These are phyloP conservation scores for Fusarium fujikuroi DNA, from an alignment of 2,329 filamentous ascomycete species.

Conservation along the genomic window DNA sequence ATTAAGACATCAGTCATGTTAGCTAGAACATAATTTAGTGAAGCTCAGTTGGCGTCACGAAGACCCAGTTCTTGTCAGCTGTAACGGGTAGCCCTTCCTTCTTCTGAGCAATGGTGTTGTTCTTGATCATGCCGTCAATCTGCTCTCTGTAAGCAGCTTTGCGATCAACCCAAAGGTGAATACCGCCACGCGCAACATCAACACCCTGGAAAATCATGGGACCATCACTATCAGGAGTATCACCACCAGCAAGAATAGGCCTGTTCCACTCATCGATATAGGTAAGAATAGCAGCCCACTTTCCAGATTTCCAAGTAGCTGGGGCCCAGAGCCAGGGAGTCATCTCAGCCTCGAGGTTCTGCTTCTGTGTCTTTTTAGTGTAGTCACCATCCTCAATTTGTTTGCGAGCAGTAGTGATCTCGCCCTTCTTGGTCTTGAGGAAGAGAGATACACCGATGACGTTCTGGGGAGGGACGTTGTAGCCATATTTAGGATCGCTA, in stretches of 20 bases:
- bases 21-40: constrained; percentile 1
- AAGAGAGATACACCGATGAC: constrained; percentile 56
- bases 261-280: constrained; percentile 57
- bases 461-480: constrained; percentile 57
- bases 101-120: constrained; percentile 49
- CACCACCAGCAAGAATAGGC: constrained; percentile 55
- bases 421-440: constrained; percentile 47
- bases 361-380: constrained; percentile 36
- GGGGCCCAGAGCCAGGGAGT: constrained; percentile 57
- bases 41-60: constrained; percentile 54
- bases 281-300: constrained; percentile 55
- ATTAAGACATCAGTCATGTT: neutral
- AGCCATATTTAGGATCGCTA: constrained; percentile 57
- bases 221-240: constrained; percentile 56
- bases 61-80: constrained; percentile 58
- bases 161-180: constrained; percentile 56
- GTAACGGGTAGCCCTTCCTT: constrained; percentile 52
- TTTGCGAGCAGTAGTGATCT: constrained; percentile 51
- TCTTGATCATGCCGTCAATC: constrained; percentile 52
- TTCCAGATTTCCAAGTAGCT: constrained; percentile 57
- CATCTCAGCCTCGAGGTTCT: constrained; percentile 53
- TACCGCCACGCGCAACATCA: constrained; percentile 53
- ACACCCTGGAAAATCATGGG: constrained; percentile 59
- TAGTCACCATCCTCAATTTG: constrained; percentile 54
- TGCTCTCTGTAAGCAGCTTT: constrained; percentile 49